These are phyloP conservation scores for Blepharisma japonicum DNA, from an alignment of 73 alveolate genomes.

Conservation along the genomic window DNA sequence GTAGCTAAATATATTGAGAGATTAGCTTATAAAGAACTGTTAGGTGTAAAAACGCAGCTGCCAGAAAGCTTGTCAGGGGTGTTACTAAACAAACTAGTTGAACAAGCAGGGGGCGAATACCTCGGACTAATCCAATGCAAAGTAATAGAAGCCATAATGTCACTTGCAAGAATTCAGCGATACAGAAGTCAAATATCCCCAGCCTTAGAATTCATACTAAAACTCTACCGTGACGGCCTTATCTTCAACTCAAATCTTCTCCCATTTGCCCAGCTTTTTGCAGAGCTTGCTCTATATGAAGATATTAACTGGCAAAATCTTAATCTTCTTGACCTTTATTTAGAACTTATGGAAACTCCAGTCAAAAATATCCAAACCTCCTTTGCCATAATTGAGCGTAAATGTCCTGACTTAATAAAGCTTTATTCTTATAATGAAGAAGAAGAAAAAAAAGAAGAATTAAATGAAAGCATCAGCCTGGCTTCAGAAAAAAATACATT, in stretches of 20 bases:
- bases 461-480: background rate
- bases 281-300: conserved; percentile 25
- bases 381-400: background rate
- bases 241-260: conserved; percentile 14
- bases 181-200: background rate
- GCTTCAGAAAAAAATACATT: conserved; percentile 18
- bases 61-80: background rate
- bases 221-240: background rate
- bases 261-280: conserved; percentile 12
- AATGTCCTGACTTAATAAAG: background rate
- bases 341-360: background rate
- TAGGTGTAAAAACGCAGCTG: background rate
- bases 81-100: background rate
- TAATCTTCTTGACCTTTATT: background rate
- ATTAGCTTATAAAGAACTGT: conserved; percentile 4
- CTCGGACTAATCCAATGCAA: conserved; percentile 13
- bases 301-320: conserved; percentile 16
- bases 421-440: background rate
- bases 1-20: conserved; percentile 27
- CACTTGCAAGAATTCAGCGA: background rate
- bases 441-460: conserved; percentile 8
- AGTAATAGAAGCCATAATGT: conserved; percentile 17
- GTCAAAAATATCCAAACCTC: background rate
- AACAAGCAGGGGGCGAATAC: conserved; percentile 17
- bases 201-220: background rate